Base-by-base conservation (phyloP, 768 basidiomycete genomes). In the Dacryopinax spathularia region DNA sequence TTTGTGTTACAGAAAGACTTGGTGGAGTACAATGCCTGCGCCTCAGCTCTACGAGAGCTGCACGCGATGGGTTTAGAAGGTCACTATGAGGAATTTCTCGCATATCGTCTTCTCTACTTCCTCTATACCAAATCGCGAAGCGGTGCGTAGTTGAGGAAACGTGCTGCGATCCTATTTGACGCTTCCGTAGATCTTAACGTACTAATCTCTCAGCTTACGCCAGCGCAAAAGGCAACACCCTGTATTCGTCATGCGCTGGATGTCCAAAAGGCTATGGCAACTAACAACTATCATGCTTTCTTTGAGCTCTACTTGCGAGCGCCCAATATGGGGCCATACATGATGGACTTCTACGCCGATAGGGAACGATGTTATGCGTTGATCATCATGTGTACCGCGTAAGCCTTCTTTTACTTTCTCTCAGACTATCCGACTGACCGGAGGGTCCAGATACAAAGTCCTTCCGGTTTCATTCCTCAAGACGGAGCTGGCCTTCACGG, bases 1-100 rank as follows among this genome's bases (percentile, higher is more conserved):
- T 60, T 27, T 65, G n/a, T 36, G 59, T n/a, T n/a, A n/a, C 43
- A 99, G 95, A 84, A 81, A 71, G 96, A 99, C 74, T 89, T 99
- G 81, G 93, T 96, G 68, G 96, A 99, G 82, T 98, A 95, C 73
- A 98, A 96, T 74, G 90, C 94, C 74, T 99, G 96, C 75, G 93
- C 97, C 74, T 88, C 88, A 33, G 88, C 90, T 67, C 77, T 98
- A 43, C 88, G 87, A 70, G 82, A 83, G 60, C 82, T 99, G 27
- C 98, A 99, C 74, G 93, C 95, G 67, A 84, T 94, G 63, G 93
- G 93, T 39, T 85, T 99, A 61, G 84, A 86, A 56, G 96, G 94
- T 61, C 89, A 90, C 72, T 87, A 87, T 10, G 90, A 95, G 71
- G 96, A 99, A 76, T 99, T 98, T 71, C 85, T 94, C 15, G 95